Conservation (phyloP, 1,284 basidiomycete genomes). For the Papiliotrema flavescens region DNA sequence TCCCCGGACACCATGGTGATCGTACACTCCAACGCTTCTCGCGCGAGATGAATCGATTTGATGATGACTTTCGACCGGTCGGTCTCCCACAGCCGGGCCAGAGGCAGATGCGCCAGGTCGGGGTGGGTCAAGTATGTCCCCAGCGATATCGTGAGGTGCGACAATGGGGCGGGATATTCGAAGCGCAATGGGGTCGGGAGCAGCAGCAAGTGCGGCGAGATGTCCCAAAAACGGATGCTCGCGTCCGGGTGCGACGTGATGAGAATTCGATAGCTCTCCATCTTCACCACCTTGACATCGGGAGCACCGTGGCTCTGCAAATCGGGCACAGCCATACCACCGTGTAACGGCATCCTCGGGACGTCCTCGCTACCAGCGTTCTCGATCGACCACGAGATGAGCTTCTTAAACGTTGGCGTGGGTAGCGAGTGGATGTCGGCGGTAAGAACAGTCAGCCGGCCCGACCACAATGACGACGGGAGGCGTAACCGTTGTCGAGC, state of each 20-base stretch:
- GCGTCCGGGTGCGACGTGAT: slow-evolving; percentile 63
- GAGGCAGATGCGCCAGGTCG: slow-evolving; percentile 37
- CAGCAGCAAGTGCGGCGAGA: slow-evolving; percentile 64
- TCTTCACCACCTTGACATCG: slow-evolving; percentile 41
- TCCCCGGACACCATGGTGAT: slow-evolving; percentile 64
- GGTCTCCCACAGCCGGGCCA: slow-evolving; percentile 42
- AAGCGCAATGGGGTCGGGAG: slow-evolving; percentile 52
- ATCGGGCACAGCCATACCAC: slow-evolving; percentile 46
- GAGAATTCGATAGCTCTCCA: slow-evolving; percentile 65
- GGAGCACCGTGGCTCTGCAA: slow-evolving; percentile 43
- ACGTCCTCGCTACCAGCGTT: slow-evolving; percentile 29
- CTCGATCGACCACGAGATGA: slow-evolving; percentile 43
- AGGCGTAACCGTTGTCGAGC: slow-evolving; percentile 29
- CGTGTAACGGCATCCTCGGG: slow-evolving; percentile 41
- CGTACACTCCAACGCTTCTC: slow-evolving; percentile 65
- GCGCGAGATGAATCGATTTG: slow-evolving; percentile 58
- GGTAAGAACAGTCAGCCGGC: slow-evolving; percentile 36
- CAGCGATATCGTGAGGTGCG: slow-evolving; percentile 61
- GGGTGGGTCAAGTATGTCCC: slow-evolving; percentile 51
- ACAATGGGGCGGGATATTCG: slow-evolving; percentile 60
- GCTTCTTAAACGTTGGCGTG: slow-evolving; percentile 39
- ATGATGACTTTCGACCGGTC: slow-evolving; percentile 50
- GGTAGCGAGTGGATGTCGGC: slow-evolving; percentile 41
- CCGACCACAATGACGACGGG: slow-evolving; percentile 44
- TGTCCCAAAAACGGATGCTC: slow-evolving; percentile 54